These are phyloP conservation scores for Alopecurus myosuroides DNA, from an alignment of 176 grass and related monocot species.

Conservation along the genomic window DNA sequence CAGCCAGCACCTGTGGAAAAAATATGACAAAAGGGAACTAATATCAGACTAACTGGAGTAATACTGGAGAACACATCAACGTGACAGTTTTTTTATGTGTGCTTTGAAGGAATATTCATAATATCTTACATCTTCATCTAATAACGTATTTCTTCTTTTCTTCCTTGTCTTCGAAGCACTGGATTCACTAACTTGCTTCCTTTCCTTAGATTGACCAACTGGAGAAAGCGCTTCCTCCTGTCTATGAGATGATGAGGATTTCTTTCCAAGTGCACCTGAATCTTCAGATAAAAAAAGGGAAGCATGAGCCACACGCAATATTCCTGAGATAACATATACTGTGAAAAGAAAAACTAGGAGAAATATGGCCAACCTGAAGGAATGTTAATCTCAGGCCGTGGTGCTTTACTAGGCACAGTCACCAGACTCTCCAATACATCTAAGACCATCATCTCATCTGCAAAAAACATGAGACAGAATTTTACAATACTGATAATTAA, in stretches of 20 bases:
- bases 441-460: constrained; percentile 59
- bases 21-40: neutral
- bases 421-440: constrained; percentile 50
- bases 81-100: neutral
- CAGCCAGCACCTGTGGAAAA: constrained; percentile 27
- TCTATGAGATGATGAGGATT: constrained; percentile 12
- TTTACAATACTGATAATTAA: neutral
- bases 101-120: constrained; percentile 2
- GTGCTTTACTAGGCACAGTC: constrained; percentile 28
- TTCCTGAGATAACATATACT: neutral
- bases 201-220: constrained; percentile 17
- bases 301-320: constrained; percentile 11
- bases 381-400: constrained; percentile 17
- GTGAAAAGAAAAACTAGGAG: neutral
- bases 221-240: constrained; percentile 19
- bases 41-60: neutral
- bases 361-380: constrained; percentile 44
- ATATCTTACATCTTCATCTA: neutral
- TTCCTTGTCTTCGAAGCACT: constrained; percentile 11
- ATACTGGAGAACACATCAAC: constrained; percentile 26
- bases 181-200: constrained; percentile 19
- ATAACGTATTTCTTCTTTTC: neutral
- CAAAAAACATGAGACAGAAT: constrained; percentile 1
- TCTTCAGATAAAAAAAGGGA: constrained; percentile 1
- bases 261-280: constrained; percentile 31